Percentiles rank a stretch among this genome's conserved stretches.
phyloP scores from a whole-genome alignment of 306 rosid species.

The Alnus glutinosa region DNA sequence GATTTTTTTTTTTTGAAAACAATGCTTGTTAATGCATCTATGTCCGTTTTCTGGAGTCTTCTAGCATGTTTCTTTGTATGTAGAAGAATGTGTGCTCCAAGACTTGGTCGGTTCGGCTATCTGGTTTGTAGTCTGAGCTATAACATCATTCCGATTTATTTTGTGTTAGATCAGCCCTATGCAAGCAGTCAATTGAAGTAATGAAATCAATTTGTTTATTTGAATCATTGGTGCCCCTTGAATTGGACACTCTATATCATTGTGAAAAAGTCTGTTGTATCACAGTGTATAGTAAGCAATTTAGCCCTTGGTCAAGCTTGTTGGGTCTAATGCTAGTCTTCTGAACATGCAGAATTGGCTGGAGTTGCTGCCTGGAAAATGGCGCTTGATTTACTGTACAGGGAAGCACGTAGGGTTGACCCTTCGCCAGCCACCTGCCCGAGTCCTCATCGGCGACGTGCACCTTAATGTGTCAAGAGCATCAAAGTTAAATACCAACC shows the following conservation, averaged over 20 bases:
- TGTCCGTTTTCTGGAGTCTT: too few relatives aligned
- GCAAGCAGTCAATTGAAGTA: background rate
- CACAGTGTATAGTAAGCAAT: background rate
- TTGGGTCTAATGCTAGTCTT: background rate
- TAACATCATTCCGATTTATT: background rate
- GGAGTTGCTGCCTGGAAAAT: conserved; percentile 89
- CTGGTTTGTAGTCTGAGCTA: background rate
- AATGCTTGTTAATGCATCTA: too few relatives aligned
- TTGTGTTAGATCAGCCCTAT: background rate
- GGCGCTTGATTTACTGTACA: conserved; percentile 90
- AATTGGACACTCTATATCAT: background rate
- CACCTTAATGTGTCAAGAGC: conserved; percentile 59
- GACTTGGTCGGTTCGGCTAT: background rate
- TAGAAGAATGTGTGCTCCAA: background rate
- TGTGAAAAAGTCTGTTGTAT: background rate
- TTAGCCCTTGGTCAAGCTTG: background rate
- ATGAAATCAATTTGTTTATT: background rate
- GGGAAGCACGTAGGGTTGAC: conserved; percentile 93
- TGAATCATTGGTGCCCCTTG: background rate
- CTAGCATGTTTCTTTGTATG: too few relatives aligned
- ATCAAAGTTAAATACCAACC: conserved; percentile 49
- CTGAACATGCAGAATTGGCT: conserved; percentile 64
- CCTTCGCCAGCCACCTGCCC: conserved; percentile 78
- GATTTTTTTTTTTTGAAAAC: too few relatives aligned
- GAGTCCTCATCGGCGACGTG: conserved; percentile 76